Conservation (phyloP, 208 protist species). For the Lotmaria passim region DNA sequence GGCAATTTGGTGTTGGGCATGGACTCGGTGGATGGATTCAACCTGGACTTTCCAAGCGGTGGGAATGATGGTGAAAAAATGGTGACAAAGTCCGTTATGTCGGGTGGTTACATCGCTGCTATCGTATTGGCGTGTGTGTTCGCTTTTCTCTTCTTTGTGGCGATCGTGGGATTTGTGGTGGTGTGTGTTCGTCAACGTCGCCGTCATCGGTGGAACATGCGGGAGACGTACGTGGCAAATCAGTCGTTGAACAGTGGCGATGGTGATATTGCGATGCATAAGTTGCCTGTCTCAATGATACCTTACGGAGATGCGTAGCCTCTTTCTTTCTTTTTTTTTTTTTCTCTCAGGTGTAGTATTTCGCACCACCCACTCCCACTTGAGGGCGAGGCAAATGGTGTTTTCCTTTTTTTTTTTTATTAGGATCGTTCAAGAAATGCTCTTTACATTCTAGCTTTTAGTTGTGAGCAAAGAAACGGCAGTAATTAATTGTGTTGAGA, state of each 20-base stretch:
- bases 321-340: not conserved
- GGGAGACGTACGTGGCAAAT: not conserved
- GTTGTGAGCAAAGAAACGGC: too few species aligned
- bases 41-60: not conserved
- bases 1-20: not conserved
- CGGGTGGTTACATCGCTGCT: slow-evolving; percentile 12
- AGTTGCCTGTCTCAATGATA: not conserved
- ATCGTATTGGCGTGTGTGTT: slow-evolving; percentile 29
- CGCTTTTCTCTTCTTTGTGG: slow-evolving; percentile 24
- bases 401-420: too few species aligned
- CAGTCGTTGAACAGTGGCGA: not conserved
- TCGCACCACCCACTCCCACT: too few species aligned
- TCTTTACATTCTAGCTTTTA: too few species aligned
- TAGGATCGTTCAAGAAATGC: too few species aligned
- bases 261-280: slow-evolving; percentile 1
- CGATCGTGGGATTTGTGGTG: slow-evolving; percentile 4
- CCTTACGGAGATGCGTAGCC: not conserved
- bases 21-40: not conserved
- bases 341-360: not conserved
- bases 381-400: too few species aligned
- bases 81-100: not conserved
- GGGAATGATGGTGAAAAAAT: not conserved
- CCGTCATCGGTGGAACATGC: not conserved
- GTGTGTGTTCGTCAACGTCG: not conserved
- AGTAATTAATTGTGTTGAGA: too few species aligned